Percentiles rank a stretch among this genome's conserved stretches.
Evolutionary conservation across 345 rosid species (phyloP).

Genomic region (Heritiera littoralis): DNA sequence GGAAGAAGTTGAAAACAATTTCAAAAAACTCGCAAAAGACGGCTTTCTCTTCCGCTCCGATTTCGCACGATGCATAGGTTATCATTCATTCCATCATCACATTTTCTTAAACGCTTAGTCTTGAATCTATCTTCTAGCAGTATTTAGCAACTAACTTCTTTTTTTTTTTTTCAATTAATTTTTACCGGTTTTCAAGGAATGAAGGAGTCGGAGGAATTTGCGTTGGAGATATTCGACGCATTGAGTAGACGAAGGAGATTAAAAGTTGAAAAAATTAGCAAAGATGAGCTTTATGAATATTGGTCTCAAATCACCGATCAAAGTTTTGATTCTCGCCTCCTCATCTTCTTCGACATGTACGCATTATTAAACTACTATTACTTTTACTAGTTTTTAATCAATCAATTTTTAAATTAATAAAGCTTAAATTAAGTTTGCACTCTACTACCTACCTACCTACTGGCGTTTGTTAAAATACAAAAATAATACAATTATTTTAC

Average conservation of each 20-base stretch:
- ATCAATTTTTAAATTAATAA: neutral
- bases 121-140: neutral
- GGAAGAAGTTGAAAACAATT: conserved; percentile 74
- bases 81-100: neutral
- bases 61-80: conserved; percentile 98
- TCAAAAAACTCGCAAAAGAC: conserved; percentile 67
- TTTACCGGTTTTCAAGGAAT: conserved; percentile 49
- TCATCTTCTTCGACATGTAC: conserved; percentile 99
- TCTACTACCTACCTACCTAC: too few species aligned
- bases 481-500: too few species aligned
- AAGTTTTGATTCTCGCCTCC: conserved; percentile 96
- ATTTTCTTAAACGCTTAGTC: neutral
- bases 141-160: neutral
- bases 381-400: neutral
- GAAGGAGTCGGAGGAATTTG: conserved; percentile 91
- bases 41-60: conserved; percentile 78
- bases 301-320: conserved; percentile 94
- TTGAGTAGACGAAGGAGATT: conserved; percentile 78
- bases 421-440: neutral
- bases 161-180: too few species aligned
- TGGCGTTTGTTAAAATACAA: too few species aligned
- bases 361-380: conserved; percentile 18
- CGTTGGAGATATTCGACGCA: conserved; percentile 81
- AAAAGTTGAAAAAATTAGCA: conserved; percentile 71
- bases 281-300: conserved; percentile 83